Conservation (phyloP, 495 filamentous ascomycete species). For the Xylaria scruposa region DNA sequence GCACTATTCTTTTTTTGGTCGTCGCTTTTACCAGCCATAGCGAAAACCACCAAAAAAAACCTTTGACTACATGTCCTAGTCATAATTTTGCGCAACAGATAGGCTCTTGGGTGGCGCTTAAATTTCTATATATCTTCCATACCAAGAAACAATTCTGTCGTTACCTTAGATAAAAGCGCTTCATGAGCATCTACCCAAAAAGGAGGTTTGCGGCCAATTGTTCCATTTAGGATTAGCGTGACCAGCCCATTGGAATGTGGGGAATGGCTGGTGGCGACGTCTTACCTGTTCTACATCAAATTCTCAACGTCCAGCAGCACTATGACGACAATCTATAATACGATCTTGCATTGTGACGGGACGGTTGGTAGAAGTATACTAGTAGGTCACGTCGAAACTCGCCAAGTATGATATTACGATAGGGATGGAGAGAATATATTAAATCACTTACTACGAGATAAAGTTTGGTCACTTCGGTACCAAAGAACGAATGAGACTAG, state of each 20-base stretch:
- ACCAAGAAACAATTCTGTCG: not conserved
- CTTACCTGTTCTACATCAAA: not conserved
- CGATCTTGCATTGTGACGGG: not conserved
- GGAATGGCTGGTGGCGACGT: not conserved
- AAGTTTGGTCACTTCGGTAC: not conserved
- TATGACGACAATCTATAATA: not conserved
- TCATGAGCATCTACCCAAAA: not conserved
- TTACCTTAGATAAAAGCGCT: not conserved
- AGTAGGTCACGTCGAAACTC: not conserved
- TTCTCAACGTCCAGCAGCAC: not conserved
- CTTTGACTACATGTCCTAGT: not conserved
- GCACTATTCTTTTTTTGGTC: not conserved
- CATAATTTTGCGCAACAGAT: not conserved
- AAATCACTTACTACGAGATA: slow-evolving; percentile 1
- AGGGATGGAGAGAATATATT: not conserved
- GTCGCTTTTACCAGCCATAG: not conserved
- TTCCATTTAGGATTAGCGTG: slow-evolving; percentile 5
- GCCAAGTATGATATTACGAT: not conserved
- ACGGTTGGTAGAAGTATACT: not conserved
- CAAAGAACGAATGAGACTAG: not conserved
- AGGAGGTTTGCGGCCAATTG: not conserved
- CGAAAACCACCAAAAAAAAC: not conserved
- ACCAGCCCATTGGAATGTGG: not conserved
- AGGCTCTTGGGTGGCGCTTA: too few relatives aligned
- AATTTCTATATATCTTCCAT: not conserved